Evolutionary conservation across 2,329 filamentous ascomycete genomes (phyloP).

Genomic region (Sclerotinia subarctica): DNA sequence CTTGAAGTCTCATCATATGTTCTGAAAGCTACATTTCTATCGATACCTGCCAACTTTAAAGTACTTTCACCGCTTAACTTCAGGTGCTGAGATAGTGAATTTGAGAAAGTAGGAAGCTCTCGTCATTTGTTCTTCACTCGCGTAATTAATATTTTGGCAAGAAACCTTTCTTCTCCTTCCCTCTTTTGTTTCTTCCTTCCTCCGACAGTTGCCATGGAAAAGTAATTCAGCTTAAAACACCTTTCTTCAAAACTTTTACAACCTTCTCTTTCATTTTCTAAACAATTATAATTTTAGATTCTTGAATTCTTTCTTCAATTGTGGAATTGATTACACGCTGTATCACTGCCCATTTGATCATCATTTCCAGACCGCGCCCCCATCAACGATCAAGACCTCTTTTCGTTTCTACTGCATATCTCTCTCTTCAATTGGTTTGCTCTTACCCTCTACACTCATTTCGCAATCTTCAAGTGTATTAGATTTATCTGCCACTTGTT

Average conservation of each 20-base stretch:
- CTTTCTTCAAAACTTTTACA: background rate
- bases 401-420: too few relatives aligned
- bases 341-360: background rate
- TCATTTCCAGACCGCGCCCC: background rate
- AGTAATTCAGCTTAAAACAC: constrained; percentile 1
- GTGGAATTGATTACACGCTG: background rate
- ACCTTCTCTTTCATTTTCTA: background rate
- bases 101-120: background rate
- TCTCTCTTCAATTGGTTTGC: background rate
- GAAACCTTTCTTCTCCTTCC: background rate
- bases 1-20: constrained; percentile 6
- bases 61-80: background rate
- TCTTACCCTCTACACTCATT: background rate
- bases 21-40: background rate
- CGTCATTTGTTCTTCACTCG: background rate
- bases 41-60: background rate
- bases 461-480: background rate
- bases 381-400: background rate
- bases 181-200: background rate
- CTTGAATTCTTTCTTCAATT: background rate
- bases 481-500: background rate
- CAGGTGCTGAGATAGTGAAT: background rate
- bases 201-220: background rate
- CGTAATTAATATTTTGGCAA: constrained; percentile 2
- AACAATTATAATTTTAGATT: background rate